Evolutionary conservation across 1,284 basidiomycete species (phyloP).

Genomic region (Fereydounia khargensis): DNA sequence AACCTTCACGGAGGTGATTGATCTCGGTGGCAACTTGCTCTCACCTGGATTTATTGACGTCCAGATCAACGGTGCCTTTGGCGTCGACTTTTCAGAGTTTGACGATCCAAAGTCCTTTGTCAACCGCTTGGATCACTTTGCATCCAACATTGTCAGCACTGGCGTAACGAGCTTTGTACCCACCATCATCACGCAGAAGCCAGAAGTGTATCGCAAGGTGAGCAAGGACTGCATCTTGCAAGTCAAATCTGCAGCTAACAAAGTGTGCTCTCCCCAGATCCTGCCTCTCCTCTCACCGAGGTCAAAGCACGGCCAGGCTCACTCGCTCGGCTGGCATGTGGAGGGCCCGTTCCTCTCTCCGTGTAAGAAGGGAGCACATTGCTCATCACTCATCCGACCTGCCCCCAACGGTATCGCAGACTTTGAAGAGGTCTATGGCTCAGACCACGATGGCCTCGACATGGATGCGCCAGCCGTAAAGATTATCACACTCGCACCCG

Average conservation of each 20-base stretch:
- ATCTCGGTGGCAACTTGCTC: constrained; percentile 18
- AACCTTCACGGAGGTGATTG: constrained; percentile 10
- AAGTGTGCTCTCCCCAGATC: constrained; percentile 59
- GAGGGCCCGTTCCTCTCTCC: constrained; percentile 83
- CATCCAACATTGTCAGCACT: constrained; percentile 75
- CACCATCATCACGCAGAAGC: constrained; percentile 12
- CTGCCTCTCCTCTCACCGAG: constrained; percentile 61
- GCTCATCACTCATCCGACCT: constrained; percentile 66
- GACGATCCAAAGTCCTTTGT: constrained; percentile 53
- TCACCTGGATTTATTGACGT: constrained; percentile 76
- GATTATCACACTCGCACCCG: constrained; percentile 81
- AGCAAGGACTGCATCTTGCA: background rate
- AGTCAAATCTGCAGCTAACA: background rate
- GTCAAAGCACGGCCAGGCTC: constrained; percentile 62
- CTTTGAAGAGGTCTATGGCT: constrained; percentile 27
- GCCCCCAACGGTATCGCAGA: constrained; percentile 52
- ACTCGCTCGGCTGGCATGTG: constrained; percentile 74
- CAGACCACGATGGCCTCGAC: constrained; percentile 54
- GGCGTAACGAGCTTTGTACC: constrained; percentile 76
- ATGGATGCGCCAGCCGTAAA: constrained; percentile 64
- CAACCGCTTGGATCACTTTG: constrained; percentile 71
- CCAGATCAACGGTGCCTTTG: constrained; percentile 83
- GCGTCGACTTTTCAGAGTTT: constrained; percentile 78
- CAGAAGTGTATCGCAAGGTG: constrained; percentile 27
- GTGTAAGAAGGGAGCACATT: constrained; percentile 73